A percentile compares a stretch with the other conserved stretches of the same genome.
Evolutionary conservation across 2,329 filamentous ascomycete species (phyloP).

Genomic region (Colletotrichum falcatum): DNA sequence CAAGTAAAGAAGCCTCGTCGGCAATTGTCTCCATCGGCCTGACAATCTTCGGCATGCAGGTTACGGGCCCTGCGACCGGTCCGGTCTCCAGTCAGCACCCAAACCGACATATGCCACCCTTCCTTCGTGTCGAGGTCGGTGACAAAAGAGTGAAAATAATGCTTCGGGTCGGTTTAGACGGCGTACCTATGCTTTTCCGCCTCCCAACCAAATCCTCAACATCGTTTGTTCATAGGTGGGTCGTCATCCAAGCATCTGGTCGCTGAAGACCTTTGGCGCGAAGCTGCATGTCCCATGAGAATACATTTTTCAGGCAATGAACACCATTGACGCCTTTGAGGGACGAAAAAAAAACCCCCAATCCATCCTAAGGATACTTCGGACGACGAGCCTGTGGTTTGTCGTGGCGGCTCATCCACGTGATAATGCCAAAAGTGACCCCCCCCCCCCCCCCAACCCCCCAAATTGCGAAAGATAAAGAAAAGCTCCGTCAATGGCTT

Average conservation of each 20-base stretch:
- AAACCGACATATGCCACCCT: not conserved
- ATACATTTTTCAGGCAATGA: too few species aligned
- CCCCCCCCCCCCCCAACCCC: too few species aligned
- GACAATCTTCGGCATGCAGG: accelerated
- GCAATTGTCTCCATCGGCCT: not conserved
- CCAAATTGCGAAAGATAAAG: not conserved
- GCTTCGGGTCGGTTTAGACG: too few species aligned
- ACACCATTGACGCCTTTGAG: not conserved
- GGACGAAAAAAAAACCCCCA: not conserved
- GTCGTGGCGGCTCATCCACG: not conserved
- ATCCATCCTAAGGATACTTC: not conserved
- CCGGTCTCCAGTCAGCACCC: not conserved
- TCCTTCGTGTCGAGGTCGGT: not conserved
- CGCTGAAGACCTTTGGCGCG: not conserved
- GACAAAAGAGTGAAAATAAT: too few species aligned
- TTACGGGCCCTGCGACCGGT: not conserved
- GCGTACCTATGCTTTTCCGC: not conserved
- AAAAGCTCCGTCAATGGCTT: too few species aligned
- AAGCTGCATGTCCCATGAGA: not conserved
- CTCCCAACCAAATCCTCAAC: too few species aligned
- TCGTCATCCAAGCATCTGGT: not conserved
- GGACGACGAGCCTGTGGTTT: not conserved
- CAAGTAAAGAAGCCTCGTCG: too few species aligned
- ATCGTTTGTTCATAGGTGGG: not conserved
- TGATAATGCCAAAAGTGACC: not conserved